Percentiles rank a stretch among this genome's conserved stretches.
These are phyloP conservation scores for Lecanosticta acicola DNA, from an alignment of 2,329 filamentous ascomycete genomes.

Conservation along the genomic window DNA sequence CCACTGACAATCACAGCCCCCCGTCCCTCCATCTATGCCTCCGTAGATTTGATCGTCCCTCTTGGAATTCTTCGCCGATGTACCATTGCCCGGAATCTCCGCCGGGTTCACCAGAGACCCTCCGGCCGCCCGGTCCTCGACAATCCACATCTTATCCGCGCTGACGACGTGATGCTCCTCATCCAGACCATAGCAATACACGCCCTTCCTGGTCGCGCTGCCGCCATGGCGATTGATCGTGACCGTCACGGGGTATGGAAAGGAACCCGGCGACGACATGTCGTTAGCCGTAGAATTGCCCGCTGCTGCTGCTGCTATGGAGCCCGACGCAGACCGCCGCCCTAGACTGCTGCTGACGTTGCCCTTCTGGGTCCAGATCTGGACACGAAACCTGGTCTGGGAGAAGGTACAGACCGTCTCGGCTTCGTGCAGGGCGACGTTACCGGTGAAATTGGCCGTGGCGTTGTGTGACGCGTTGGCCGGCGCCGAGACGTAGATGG, in stretches of 20 bases:
- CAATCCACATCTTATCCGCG: conserved; percentile 42
- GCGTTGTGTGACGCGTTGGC: conserved; percentile 34
- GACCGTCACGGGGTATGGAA: conserved; percentile 57
- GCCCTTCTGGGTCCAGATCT: conserved; percentile 54
- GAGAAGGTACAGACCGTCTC: conserved; percentile 47
- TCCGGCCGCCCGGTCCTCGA: conserved; percentile 50
- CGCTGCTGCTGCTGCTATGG: conserved; percentile 18
- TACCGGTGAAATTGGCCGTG: conserved; percentile 11
- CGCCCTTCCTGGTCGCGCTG: conserved; percentile 47
- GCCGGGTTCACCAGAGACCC: conserved; percentile 46
- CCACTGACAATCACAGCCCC: conserved; percentile 57
- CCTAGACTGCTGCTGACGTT: conserved; percentile 2
- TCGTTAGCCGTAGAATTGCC: conserved; percentile 39
- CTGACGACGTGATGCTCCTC: conserved; percentile 41
- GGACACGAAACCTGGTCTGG: conserved; percentile 56
- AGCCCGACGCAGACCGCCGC: no score
- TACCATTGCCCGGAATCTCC: conserved; percentile 37
- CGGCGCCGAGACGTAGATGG: conserved; percentile 68
- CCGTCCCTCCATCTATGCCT: conserved; percentile 55
- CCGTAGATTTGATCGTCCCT: conserved; percentile 26
- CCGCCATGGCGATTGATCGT: conserved; percentile 58
- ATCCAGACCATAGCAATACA: conserved; percentile 57
- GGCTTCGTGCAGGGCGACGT: conserved; percentile 18
- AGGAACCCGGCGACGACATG: conserved; percentile 50
- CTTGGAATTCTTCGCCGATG: conserved; percentile 2